phyloP scores from a whole-genome alignment of 176 grass and related monocot genomes.

The Pharus latifolius region DNA sequence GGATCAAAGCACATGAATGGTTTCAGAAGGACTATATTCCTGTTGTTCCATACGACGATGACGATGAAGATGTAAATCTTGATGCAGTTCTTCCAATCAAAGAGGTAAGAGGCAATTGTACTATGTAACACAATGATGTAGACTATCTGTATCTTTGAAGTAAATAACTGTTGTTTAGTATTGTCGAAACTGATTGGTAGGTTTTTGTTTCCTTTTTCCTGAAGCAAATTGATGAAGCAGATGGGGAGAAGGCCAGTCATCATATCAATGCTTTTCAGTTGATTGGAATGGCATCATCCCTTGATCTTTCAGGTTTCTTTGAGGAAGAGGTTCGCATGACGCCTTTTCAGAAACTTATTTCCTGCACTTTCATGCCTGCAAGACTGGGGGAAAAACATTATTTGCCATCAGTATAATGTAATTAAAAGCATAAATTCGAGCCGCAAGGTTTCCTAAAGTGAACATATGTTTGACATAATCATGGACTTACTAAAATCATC shows the following conservation, averaged over 20 bases:
- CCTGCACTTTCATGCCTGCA: neutral
- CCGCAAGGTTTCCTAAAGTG: no score
- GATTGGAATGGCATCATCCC: constrained; percentile 87
- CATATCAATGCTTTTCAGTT: constrained; percentile 89
- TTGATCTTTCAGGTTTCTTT: constrained; percentile 84
- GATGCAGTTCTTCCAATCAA: constrained; percentile 22
- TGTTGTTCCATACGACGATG: constrained; percentile 30
- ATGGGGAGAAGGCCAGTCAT: constrained; percentile 8
- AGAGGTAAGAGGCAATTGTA: constrained; percentile 28
- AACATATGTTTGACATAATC: no score
- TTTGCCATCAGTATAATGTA: neutral
- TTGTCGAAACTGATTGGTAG: neutral
- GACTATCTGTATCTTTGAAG: neutral
- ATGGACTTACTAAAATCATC: neutral
- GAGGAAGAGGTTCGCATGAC: constrained; percentile 69
- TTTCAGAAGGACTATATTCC: constrained; percentile 60
- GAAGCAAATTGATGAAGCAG: constrained; percentile 29
- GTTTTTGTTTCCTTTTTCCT: neutral
- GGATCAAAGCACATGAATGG: constrained; percentile 67
- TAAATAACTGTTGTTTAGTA: neutral
- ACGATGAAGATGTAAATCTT: constrained; percentile 42
- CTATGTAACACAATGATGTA: neutral
- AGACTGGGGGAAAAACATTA: neutral
- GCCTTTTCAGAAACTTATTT: neutral
- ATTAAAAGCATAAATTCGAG: neutral